Evolutionary conservation across 768 basidiomycete genomes (phyloP).

Genomic region (Lepiota venenata): DNA sequence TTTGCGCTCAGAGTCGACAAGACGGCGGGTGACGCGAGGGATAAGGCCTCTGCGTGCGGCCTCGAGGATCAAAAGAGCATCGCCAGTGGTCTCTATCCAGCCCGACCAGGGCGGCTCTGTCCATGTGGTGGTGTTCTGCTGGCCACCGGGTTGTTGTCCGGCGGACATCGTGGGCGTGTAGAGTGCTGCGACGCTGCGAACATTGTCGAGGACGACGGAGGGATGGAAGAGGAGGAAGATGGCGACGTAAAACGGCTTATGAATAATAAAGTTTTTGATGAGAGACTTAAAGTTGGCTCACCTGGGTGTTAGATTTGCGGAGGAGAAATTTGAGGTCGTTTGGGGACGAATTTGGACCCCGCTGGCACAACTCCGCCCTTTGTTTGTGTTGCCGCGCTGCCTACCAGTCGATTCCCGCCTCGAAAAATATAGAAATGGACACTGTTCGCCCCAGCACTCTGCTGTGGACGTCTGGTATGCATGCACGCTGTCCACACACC

Average conservation of each 20-base stretch:
- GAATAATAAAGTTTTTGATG: constrained; percentile 62
- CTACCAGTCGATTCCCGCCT: constrained; percentile 3
- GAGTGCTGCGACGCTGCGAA: constrained; percentile 18
- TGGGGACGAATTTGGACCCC: constrained; percentile 37
- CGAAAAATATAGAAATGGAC: constrained; percentile 1
- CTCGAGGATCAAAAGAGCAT: constrained; percentile 95
- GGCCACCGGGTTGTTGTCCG: constrained; percentile 28
- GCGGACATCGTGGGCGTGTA: constrained; percentile 28
- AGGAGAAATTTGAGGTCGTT: constrained; percentile 44
- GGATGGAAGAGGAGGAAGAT: constrained; percentile 23
- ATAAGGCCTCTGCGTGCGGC: constrained; percentile 88
- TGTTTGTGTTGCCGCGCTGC: constrained; percentile 24
- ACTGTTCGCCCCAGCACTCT: not conserved
- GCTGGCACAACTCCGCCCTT: constrained; percentile 23
- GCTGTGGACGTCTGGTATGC: not conserved
- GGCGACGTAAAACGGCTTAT: constrained; percentile 32
- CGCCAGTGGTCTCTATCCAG: constrained; percentile 93
- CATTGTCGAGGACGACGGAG: constrained; percentile 22
- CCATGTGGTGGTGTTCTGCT: constrained; percentile 50
- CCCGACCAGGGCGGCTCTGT: constrained; percentile 91
- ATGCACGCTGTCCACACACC: not conserved
- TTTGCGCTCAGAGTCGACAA: constrained; percentile 88
- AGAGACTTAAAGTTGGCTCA: constrained; percentile 63
- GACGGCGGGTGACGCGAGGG: constrained; percentile 85
- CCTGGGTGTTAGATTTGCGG: constrained; percentile 62